A percentile compares a stretch with the other conserved stretches of the same genome.
Conservation (phyloP, 768 basidiomycete species). For the Xerocomellus intermedius region DNA sequence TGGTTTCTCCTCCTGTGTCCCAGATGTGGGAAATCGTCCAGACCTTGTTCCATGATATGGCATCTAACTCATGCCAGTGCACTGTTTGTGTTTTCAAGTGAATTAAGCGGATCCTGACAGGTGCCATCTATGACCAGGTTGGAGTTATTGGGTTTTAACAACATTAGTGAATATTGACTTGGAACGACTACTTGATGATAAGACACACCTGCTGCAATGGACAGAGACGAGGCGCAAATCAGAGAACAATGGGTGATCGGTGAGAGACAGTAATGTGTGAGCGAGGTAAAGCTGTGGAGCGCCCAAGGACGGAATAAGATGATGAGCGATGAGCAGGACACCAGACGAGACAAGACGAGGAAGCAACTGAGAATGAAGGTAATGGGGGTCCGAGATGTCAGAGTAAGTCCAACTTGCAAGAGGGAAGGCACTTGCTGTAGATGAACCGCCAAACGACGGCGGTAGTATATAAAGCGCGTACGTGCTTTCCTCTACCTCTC, state of each 20-base stretch:
- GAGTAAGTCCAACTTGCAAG: background rate
- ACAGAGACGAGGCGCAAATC: too few species aligned
- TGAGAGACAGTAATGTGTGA: too few species aligned
- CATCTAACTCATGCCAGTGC: background rate
- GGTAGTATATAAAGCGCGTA: too few species aligned
- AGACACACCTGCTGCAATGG: background rate
- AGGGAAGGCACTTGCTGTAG: too few species aligned
- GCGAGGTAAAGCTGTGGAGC: background rate
- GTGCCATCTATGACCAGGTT: background rate
- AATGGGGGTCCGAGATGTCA: background rate
- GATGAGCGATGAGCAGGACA: background rate
- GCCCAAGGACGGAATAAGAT: background rate
- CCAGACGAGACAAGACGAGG: too few species aligned
- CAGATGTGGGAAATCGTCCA: constrained; percentile 13
- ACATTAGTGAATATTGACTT: background rate
- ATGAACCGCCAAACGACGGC: too few species aligned
- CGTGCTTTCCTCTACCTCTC: too few species aligned
- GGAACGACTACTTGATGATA: background rate
- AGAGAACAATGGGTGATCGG: too few species aligned
- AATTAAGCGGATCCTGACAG: background rate
- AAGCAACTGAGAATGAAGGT: background rate
- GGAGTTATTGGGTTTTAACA: background rate
- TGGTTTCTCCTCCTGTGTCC: background rate
- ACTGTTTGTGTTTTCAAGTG: background rate
- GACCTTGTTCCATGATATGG: background rate